A percentile compares a stretch with the other conserved stretches of the same genome.
These are phyloP conservation scores for Tolypocladium ovalisporum DNA, from an alignment of 2,329 filamentous ascomycete genomes.

Conservation along the genomic window DNA sequence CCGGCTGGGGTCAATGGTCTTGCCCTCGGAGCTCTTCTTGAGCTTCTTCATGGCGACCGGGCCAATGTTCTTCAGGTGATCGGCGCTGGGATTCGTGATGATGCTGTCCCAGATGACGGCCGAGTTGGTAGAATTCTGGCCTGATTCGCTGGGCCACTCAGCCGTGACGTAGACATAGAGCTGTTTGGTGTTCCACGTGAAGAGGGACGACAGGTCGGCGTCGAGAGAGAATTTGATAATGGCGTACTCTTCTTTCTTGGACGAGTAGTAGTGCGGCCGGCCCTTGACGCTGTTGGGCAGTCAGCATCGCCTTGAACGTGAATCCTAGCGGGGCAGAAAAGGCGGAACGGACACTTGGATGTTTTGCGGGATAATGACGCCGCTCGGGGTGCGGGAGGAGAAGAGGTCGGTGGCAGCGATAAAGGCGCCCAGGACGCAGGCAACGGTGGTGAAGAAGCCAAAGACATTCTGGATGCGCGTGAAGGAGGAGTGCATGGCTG, in stretches of 20 bases:
- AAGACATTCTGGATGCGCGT: constrained; percentile 87
- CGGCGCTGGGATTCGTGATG: constrained; percentile 62
- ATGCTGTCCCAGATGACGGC: constrained; percentile 95
- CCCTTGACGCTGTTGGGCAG: constrained; percentile 58
- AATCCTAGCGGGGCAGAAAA: neutral
- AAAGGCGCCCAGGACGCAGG: constrained; percentile 66
- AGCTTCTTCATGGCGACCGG: constrained; percentile 53
- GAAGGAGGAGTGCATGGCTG: constrained; percentile 74
- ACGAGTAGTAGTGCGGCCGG: constrained; percentile 89
- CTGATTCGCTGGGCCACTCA: constrained; percentile 41
- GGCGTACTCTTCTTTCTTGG: constrained; percentile 91
- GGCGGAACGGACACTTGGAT: constrained; percentile 64
- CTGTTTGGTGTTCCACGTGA: constrained; percentile 99
- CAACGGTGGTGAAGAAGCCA: constrained; percentile 94
- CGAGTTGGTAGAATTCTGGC: constrained; percentile 43
- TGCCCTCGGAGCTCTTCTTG: constrained; percentile 45
- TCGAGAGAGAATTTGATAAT: constrained; percentile 89
- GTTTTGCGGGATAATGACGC: constrained; percentile 55
- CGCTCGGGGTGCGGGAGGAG: constrained; percentile 54
- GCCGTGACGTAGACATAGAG: constrained; percentile 94
- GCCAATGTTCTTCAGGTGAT: constrained; percentile 50
- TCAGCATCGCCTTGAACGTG: neutral
- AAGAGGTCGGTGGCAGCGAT: constrained; percentile 74
- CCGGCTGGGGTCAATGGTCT: constrained; percentile 48
- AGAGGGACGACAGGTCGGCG: constrained; percentile 81